Base-by-base conservation (phyloP, 2,329 filamentous ascomycete species). In the Trichoderma sp. region DNA sequence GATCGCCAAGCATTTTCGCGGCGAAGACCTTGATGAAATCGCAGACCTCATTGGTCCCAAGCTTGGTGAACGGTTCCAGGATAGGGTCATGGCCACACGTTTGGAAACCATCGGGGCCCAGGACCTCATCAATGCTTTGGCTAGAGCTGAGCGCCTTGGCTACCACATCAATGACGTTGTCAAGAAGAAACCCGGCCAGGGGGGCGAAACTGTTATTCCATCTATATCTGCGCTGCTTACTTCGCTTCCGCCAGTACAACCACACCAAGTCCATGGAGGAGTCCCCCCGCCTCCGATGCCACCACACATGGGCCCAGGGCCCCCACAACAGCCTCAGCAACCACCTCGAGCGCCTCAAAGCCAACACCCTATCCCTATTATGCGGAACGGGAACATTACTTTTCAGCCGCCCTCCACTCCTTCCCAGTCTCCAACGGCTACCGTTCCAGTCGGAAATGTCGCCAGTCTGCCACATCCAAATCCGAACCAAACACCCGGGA, bases 41-140 rank as follows among this genome's bases (percentile, higher is more conserved):
- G 80, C 81, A 3, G 79, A 84, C 30, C 36, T 76, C 1, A 82
- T 89, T 32, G 77, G 89, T 6, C 73, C 78, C 62, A 86, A 83
- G 66, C 84, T 82, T 15, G 86, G 86, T 74, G 78, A 85, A 36
- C 71, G 74, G 1, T 88, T 90, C 69, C 81, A 89, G 2, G 87
- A 89, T 75, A 83, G 81, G 69, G 86, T 84, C 4, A 76, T 90
- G n/a, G 84, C 85, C 21, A 81, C 79, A 69, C 85, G 88, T 0
- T 80, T 90, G 4, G 81, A 82, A 60, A 87, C 86, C 2, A 89
- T 90, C 66, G 83, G 84, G 11, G 87, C 86, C 1, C 83, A 86
- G 30, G 82, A 84, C 15, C 82, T 90, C 3, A 85, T 90, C 68
- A 89, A 89, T 71, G 86, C 87, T 15, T 82, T 90, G 24, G 87